These are phyloP conservation scores for Amaranthus tricolor DNA, from an alignment of 179 eudicot genomes.

Conservation along the genomic window DNA sequence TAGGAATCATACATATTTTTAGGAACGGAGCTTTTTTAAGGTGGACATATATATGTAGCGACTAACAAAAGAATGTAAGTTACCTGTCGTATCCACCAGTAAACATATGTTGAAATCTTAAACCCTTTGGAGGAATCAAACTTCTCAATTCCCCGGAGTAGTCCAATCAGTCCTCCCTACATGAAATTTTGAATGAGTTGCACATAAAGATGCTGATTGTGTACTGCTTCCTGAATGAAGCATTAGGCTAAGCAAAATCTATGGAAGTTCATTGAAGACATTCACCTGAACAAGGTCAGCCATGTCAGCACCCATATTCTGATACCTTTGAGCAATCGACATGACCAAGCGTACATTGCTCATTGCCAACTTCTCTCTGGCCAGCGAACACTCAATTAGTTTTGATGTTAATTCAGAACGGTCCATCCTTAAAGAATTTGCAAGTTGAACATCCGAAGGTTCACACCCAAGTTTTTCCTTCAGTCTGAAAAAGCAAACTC, in stretches of 20 bases:
- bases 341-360: slow-evolving; percentile 94
- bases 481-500: slow-evolving; percentile 42
- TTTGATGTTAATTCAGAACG: slow-evolving; percentile 59
- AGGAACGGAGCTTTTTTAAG: too few relatives aligned
- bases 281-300: slow-evolving; percentile 92
- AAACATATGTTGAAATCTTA: slow-evolving; percentile 93
- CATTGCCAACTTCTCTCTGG: slow-evolving; percentile 90
- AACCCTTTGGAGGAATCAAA: slow-evolving; percentile 94
- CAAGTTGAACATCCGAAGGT: slow-evolving; percentile 93
- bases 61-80: slow-evolving; percentile 11
- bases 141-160: slow-evolving; percentile 92
- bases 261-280: slow-evolving; percentile 2
- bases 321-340: slow-evolving; percentile 89
- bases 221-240: background rate
- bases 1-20: too few relatives aligned
- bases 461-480: slow-evolving; percentile 75
- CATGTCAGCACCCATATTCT: slow-evolving; percentile 95
- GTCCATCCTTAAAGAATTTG: slow-evolving; percentile 59
- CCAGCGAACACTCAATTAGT: slow-evolving; percentile 72
- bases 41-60: too few relatives aligned
- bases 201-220: background rate
- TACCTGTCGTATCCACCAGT: slow-evolving; percentile 99
- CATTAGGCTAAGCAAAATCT: background rate
- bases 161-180: slow-evolving; percentile 91
- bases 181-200: slow-evolving; percentile 16